Base-by-base conservation (phyloP, 2,329 filamentous ascomycete genomes). In the Ophiostoma sp. region DNA sequence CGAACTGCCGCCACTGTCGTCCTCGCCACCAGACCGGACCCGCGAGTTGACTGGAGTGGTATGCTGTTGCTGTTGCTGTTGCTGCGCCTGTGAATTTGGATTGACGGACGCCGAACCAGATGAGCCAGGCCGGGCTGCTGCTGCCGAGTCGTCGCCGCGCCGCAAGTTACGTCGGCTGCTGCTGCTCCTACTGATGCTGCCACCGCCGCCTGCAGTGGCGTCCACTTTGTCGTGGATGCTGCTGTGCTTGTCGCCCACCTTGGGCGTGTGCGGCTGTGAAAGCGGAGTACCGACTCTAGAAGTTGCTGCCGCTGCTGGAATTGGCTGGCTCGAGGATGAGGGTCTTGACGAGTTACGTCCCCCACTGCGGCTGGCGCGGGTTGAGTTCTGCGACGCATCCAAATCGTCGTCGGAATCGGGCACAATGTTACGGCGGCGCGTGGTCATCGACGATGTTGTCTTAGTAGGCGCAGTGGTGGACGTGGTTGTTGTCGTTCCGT, bases 401-500 rank as follows among this genome's bases (percentile, higher is more conserved):
- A 64, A 63, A 6, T 73, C 72, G 28, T 75, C 74, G 45, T 74
- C 71, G 17, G 75, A 74, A 31, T 75, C 75, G 45, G 71, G 50
- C 33, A 76, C 68, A 28, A 72, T 61, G 6, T 48, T 55, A 3
- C 66, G 39, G 31, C 70, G 69, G 15, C 50, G 61, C 19, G 45
- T 52, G 5, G 33, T 50, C 22, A 25, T 19, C 12, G 52, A 45
- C 39, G 52, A 28, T 11, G 39, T 22, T 8, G 25, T 45, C 7
- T 9, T 22, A 3, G 39, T 42, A 5, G 15, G 7, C 28, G 39
- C 11, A 42, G 48, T n/a, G 12, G 50, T 25, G 17, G 55, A 22
- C 12, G 42, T 12, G 11, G 31, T 31, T 17, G 22, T 36, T 57
- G 19, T 8, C 42, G 28, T 31, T 25, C 6, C 68, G 31, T 42